Base-by-base conservation (phyloP, 2,329 filamentous ascomycete genomes). In the Ophiostoma ips region DNA sequence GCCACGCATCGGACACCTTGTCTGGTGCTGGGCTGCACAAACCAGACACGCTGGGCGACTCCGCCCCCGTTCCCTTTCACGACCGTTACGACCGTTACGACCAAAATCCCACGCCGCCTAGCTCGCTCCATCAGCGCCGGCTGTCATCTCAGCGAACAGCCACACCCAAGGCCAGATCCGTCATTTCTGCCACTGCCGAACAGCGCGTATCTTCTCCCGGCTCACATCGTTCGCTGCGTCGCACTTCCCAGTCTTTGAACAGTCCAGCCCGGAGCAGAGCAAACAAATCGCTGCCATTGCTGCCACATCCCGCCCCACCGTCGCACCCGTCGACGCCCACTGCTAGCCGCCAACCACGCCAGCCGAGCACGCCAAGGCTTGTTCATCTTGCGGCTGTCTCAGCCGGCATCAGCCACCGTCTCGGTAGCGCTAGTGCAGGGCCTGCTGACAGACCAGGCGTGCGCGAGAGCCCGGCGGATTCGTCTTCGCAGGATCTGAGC, bases 21-120 rank as follows among this genome's bases (percentile, higher is more conserved):
- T 50, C 55, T 52, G 53, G 55, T 55, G 50, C 47, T 50, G 52
- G 49, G 53, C 52, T 15, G 37, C 44, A 9, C 37, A 28, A 12
- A 24, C 30, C 10, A 30, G 55, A 30, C 55, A 50, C 55, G 49
- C 55, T 57, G 55, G 53, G 37, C 33, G 43, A 46, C 34, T 41
- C 48, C 46, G 35, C 31, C 40, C 52, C 52, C 24, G 30, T 35
- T 43, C 31, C 53, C 38, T 57, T 53, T 73, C 61, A 74, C 68
- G 72, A 76, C 72, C 68, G 68, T 71, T 66, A 75, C 75, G 72
- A 75, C 61, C 65, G 59, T 65, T 62, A 75, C 71, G 71, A 71
- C 69, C 60, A 64, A 66, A 59, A 66, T n/a, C 44, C 66, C 61
- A 62, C 61, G 51, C 55, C 65, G 54, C 56, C 59, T 34, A 47